These are phyloP conservation scores for Ballota nigra DNA, from an alignment of 257 asterid species.

Conservation along the genomic window DNA sequence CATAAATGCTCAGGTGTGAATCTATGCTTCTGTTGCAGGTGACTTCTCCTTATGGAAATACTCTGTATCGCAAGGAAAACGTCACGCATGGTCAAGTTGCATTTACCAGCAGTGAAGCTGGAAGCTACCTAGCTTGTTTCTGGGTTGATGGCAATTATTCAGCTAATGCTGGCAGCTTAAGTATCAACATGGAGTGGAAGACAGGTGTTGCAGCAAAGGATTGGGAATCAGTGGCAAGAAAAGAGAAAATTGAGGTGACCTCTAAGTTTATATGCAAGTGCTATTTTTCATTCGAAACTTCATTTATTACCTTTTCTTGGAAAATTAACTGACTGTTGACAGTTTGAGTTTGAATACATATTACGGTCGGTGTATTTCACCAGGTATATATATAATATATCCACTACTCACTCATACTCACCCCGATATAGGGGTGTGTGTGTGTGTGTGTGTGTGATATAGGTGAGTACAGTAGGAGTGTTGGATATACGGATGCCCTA, in stretches of 20 bases:
- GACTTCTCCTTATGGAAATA: conserved; percentile 52
- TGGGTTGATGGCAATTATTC: conserved; percentile 32
- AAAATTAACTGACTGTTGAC: neutral
- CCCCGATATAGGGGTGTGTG: no score
- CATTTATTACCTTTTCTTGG: neutral
- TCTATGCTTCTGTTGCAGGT: conserved; percentile 37
- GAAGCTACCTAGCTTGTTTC: conserved; percentile 55
- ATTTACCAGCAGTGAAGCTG: conserved; percentile 50
- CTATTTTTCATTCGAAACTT: neutral
- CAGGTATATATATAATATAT: no score
- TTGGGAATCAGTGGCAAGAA: conserved; percentile 57
- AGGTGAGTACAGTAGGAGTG: no score
- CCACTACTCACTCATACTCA: no score
- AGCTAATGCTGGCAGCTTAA: conserved; percentile 29
- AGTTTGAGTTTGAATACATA: neutral
- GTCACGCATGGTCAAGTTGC: conserved; percentile 49
- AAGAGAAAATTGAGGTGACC: conserved; percentile 52
- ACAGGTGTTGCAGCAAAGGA: conserved; percentile 56
- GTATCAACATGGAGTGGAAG: conserved; percentile 52
- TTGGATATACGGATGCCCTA: no score
- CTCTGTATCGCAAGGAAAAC: conserved; percentile 42
- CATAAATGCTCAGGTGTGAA: neutral
- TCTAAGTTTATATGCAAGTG: neutral
- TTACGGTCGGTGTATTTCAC: no score
- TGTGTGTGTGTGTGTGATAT: no score